Evolutionary conservation across 148 eudicot genomes (phyloP).

Genomic region (Nepenthes mirabilis): DNA sequence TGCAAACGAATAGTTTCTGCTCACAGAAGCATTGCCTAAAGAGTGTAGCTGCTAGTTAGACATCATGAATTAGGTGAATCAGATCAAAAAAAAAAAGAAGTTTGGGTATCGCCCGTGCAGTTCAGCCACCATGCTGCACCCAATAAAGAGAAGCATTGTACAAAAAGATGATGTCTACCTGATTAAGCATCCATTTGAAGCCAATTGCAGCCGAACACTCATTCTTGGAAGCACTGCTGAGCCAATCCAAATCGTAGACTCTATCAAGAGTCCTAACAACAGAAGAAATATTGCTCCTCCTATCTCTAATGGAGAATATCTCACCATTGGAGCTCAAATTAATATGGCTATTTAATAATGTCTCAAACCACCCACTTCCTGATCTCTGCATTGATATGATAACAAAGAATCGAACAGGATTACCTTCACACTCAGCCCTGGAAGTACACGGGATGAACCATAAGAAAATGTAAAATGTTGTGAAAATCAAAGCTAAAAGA

Average conservation of each 20-base stretch:
- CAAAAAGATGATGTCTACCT: conserved; percentile 29
- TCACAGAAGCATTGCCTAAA: too few relatives aligned
- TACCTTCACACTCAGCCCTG: conserved; percentile 78
- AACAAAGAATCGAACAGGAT: conserved; percentile 72
- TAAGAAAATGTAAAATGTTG: neutral
- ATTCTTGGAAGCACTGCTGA: conserved; percentile 84
- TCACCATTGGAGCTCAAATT: conserved; percentile 96
- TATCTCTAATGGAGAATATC: conserved; percentile 46
- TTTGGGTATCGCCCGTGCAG: too few relatives aligned
- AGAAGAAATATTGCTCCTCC: conserved; percentile 62
- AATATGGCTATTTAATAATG: conserved; percentile 71
- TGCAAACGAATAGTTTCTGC: too few relatives aligned
- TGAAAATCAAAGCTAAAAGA: neutral
- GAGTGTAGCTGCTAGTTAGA: too few relatives aligned
- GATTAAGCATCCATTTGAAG: conserved; percentile 99
- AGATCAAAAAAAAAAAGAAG: too few relatives aligned
- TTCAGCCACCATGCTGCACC: neutral
- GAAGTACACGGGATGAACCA: neutral
- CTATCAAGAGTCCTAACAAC: conserved; percentile 54
- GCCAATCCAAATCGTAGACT: conserved; percentile 87
- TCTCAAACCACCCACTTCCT: conserved; percentile 98
- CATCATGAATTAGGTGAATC: too few relatives aligned
- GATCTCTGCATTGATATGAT: conserved; percentile 91
- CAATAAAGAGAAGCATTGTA: neutral
- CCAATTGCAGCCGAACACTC: conserved; percentile 94